Conservation (phyloP, 2,329 filamentous ascomycete species). For the Fusarium vanettenii region DNA sequence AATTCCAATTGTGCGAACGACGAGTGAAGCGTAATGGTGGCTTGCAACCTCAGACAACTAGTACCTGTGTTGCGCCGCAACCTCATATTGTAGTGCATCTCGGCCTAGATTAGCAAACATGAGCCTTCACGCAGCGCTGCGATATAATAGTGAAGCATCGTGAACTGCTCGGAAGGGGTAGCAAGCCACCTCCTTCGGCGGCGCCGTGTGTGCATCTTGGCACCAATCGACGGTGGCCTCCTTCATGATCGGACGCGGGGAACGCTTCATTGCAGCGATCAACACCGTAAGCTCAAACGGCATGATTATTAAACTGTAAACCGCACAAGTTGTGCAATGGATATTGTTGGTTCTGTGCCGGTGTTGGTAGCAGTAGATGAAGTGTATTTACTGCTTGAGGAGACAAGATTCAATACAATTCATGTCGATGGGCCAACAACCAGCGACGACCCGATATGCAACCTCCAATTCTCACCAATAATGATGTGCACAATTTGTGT, state of each 20-base stretch:
- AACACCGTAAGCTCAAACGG: constrained; percentile 7
- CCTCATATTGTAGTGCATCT: background rate
- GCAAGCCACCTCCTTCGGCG: constrained; percentile 25
- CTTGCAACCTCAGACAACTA: constrained; percentile 7
- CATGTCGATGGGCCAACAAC: background rate
- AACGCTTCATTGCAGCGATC: background rate
- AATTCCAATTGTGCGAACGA: background rate
- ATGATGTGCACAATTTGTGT: constrained; percentile 11
- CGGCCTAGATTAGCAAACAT: background rate
- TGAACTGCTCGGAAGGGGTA: constrained; percentile 12
- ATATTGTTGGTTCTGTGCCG: background rate
- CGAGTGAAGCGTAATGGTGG: constrained; percentile 2
- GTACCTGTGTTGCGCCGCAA: constrained; percentile 4
- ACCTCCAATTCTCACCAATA: constrained; percentile 10
- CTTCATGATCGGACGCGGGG: constrained; percentile 4
- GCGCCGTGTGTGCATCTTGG: constrained; percentile 2
- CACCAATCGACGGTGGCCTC: constrained; percentile 10
- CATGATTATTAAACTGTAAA: constrained; percentile 6
- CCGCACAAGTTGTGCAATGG: background rate
- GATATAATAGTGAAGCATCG: constrained; percentile 5
- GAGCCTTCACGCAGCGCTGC: constrained; percentile 9
- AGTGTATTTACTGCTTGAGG: background rate
- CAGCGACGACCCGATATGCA: background rate
- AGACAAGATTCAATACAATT: background rate
- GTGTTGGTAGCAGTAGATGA: background rate